These are phyloP conservation scores for Melampsora americana DNA, from an alignment of 1,284 basidiomycete genomes.

Conservation along the genomic window DNA sequence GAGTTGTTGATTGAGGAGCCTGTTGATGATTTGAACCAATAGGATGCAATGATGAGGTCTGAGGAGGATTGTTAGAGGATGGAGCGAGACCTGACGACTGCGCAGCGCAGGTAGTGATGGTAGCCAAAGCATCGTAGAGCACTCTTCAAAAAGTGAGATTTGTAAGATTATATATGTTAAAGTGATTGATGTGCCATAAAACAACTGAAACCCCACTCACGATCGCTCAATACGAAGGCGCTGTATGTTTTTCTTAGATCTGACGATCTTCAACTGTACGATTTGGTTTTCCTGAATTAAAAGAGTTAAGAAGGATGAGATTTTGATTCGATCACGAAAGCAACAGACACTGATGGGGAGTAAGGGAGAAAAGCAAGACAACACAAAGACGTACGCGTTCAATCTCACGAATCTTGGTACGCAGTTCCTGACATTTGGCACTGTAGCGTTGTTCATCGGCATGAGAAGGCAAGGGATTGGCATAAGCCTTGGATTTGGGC, in stretches of 20 bases:
- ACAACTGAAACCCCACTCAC: constrained; percentile 4
- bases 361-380: not conserved
- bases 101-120: constrained; percentile 17
- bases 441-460: constrained; percentile 40
- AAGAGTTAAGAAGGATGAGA: not conserved
- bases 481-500: constrained; percentile 41
- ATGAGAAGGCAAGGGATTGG: constrained; percentile 33
- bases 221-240: constrained; percentile 30
- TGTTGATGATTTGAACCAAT: constrained; percentile 7
- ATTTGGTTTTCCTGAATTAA: constrained; percentile 33
- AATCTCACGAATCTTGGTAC: constrained; percentile 34
- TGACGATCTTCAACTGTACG: constrained; percentile 28
- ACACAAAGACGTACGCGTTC: constrained; percentile 22
- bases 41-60: not conserved
- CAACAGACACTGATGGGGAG: not conserved
- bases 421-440: constrained; percentile 30
- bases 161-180: too few species aligned
- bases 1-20: constrained; percentile 9
- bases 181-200: too few species aligned
- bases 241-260: constrained; percentile 40
- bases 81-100: not conserved
- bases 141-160: not conserved
- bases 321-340: not conserved
- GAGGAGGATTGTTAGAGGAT: constrained; percentile 7
- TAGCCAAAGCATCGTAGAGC: constrained; percentile 37